phyloP scores from a whole-genome alignment of 2,329 filamentous ascomycete genomes.

The Waltergamsia citrina region DNA sequence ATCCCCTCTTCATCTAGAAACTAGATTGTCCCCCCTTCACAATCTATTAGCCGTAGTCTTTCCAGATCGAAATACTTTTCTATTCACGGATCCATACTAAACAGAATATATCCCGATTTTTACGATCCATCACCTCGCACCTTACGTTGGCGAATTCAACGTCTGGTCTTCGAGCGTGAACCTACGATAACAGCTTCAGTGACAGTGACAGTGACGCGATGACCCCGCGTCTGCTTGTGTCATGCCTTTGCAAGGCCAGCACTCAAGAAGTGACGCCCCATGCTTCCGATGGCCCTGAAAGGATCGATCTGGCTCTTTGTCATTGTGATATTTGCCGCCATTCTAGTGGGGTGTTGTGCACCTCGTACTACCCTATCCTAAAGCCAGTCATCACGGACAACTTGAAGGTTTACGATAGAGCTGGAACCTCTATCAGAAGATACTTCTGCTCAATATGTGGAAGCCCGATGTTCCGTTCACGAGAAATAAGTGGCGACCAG shows the following conservation, averaged over 20 bases:
- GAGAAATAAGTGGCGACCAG: neutral
- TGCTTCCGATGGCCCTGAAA: neutral
- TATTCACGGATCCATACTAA: no score
- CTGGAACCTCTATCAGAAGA: neutral
- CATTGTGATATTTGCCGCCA: constrained; percentile 21
- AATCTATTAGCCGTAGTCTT: no score
- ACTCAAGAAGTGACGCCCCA: neutral
- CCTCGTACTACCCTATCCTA: constrained; percentile 23
- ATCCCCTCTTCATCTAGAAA: no score
- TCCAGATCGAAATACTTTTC: no score
- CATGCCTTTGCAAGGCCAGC: neutral
- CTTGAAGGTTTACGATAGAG: constrained; percentile 7
- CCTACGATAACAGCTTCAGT: no score
- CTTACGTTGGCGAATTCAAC: no score
- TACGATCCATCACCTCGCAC: no score
- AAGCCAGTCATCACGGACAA: constrained; percentile 3
- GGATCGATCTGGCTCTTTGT: constrained; percentile 11
- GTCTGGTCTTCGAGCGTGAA: no score
- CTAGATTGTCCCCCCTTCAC: no score
- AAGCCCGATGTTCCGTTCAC: constrained; percentile 1
- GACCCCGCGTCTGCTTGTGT: no score
- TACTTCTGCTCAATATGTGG: constrained; percentile 3
- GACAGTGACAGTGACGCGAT: no score
- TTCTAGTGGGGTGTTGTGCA: constrained; percentile 24
- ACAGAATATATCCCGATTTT: no score